Base-by-base conservation (phyloP, 2,329 filamentous ascomycete genomes). In the Drechslera avenae region DNA sequence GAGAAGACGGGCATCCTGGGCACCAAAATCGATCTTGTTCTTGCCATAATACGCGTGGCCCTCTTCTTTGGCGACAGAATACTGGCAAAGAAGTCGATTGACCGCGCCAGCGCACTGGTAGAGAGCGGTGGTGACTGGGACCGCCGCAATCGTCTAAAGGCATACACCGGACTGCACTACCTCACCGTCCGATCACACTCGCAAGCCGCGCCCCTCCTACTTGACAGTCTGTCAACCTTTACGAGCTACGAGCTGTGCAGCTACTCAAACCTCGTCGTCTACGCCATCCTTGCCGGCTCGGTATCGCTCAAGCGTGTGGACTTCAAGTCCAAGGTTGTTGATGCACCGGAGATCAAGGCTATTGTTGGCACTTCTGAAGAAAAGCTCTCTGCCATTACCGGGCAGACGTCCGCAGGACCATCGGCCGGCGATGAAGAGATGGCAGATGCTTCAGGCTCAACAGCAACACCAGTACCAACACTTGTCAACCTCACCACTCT, bases 111-210 rank as follows among this genome's bases (percentile, higher is more conserved):
- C 78, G 83, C 89, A 3, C 82, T 99, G 42, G 92, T 99, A 28
- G 94, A 99, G 72, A 89, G 89, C 60, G 94, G 94, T 62, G 94
- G 94, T 74, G 94, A 99, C 76, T 99, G 94, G 94, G 94, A 99
- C 75, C 89, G 94, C 60, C 88, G 94, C 74, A 99, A 99, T 81
- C 88, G 94, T 54, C 86, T 99, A 69, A 99, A 99, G 87, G 94
- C 94, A 62, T 99, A 99, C 82, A 91, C 96, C 73, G 94, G 94
- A 56, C 83, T 99, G 48, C 89, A 97, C 73, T 84, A 96, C 50
- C 86, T 99, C 62, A 97, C 93, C 18, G 85, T 94, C 60, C 91
- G 94, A 64, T 92, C 91, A 55, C 91, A 97, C 81, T 90, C 87
- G 74, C 81, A 90, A 52, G 92, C 91, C 33, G 94, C 94, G 2